Evolutionary conservation across 2,329 filamentous ascomycete genomes (phyloP).

Genomic region (Diaporthe destruens): DNA sequence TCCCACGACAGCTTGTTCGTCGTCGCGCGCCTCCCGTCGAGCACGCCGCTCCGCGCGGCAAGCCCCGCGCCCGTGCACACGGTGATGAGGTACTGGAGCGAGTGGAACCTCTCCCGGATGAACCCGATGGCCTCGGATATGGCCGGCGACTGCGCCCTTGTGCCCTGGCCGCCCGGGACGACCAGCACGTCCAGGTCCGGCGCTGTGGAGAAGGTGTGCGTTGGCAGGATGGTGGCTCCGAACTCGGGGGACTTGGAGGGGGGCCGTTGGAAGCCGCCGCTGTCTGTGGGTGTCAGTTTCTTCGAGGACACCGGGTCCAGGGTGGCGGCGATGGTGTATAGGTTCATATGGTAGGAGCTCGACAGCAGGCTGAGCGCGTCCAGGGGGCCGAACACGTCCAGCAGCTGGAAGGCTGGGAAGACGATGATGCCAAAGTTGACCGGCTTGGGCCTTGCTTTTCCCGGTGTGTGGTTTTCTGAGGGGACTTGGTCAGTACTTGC

Average conservation of each 20-base stretch:
- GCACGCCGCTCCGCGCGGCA: constrained; percentile 62
- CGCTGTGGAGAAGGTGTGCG: constrained; percentile 65
- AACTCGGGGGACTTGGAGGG: neutral
- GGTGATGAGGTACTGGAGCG: constrained; percentile 63
- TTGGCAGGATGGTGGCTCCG: constrained; percentile 51
- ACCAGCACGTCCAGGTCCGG: constrained; percentile 72
- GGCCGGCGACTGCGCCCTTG: constrained; percentile 45
- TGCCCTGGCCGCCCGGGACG: constrained; percentile 72
- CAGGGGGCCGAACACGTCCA: constrained; percentile 49
- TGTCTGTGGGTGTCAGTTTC: neutral
- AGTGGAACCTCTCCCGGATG: constrained; percentile 53
- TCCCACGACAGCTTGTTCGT: constrained; percentile 67
- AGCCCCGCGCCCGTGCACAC: constrained; percentile 70
- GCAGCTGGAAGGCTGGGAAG: constrained; percentile 46
- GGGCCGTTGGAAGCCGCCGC: too few species aligned
- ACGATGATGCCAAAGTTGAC: constrained; percentile 45
- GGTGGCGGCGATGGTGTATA: constrained; percentile 45
- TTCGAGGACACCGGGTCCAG: constrained; percentile 44
- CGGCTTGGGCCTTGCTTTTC: neutral
- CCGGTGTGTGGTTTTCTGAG: neutral
- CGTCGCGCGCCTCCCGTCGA: constrained; percentile 67
- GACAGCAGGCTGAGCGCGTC: constrained; percentile 46
- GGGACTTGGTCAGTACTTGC: neutral
- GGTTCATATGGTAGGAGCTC: constrained; percentile 39
- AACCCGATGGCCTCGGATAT: constrained; percentile 51